These are phyloP conservation scores for Hysterangium stoloniferum DNA, from an alignment of 768 basidiomycete species.

Conservation along the genomic window DNA sequence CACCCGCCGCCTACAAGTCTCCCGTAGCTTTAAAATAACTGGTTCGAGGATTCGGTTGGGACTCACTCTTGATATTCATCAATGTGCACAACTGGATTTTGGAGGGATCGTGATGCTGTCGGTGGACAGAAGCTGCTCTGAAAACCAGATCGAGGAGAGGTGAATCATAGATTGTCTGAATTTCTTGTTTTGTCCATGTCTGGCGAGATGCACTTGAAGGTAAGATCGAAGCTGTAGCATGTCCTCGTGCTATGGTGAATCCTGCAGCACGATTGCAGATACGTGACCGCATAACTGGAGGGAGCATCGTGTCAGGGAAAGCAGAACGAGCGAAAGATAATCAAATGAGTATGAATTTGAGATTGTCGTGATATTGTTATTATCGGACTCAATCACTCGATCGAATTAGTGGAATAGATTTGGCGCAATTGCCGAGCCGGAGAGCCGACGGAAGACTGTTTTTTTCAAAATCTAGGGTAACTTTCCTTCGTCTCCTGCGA, in stretches of 20 bases:
- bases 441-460: too few relatives aligned
- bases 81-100: conserved; percentile 95
- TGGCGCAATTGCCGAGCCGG: too few relatives aligned
- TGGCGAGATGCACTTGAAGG: conserved; percentile 34
- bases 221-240: conserved; percentile 29
- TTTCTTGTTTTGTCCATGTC: conserved; percentile 75
- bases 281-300: background rate
- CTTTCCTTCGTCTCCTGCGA: too few relatives aligned
- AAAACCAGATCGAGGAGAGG: conserved; percentile 88
- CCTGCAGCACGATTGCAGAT: background rate
- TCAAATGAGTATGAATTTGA: too few relatives aligned
- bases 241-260: conserved; percentile 57
- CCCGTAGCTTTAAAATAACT: conserved; percentile 9
- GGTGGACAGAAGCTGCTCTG: conserved; percentile 75
- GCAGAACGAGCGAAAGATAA: too few relatives aligned
- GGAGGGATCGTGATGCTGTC: conserved; percentile 76
- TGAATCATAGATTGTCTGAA: conserved; percentile 77
- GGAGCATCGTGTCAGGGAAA: too few relatives aligned
- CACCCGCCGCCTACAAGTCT: conserved; percentile 76
- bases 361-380: too few relatives aligned
- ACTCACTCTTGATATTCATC: conserved; percentile 97
- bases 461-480: too few relatives aligned
- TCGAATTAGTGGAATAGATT: too few relatives aligned
- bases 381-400: too few relatives aligned
- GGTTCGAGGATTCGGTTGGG: conserved; percentile 5